Evolutionary conservation across 805 yeast genomes (phyloP).

Genomic region (Candida dajiaensis): DNA sequence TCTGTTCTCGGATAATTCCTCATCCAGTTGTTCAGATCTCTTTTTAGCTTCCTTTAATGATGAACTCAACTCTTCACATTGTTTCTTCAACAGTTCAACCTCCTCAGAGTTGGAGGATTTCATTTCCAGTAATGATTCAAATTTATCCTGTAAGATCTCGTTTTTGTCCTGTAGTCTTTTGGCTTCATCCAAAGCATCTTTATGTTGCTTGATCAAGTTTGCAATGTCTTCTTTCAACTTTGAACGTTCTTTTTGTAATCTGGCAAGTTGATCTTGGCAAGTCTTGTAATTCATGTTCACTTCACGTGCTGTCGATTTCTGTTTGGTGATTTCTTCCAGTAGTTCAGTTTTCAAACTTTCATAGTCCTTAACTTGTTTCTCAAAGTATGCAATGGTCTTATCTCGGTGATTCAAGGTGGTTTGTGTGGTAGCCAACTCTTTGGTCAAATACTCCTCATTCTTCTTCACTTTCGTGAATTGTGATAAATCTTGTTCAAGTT

Average conservation of each 20-base stretch:
- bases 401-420: conserved; percentile 27
- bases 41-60: conserved; percentile 59
- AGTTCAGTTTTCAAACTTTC: conserved; percentile 22
- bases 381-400: conserved; percentile 32
- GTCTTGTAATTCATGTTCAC: conserved; percentile 24
- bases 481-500: conserved; percentile 11
- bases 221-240: conserved; percentile 31
- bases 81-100: conserved; percentile 49
- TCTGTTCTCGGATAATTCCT: conserved; percentile 74
- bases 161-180: conserved; percentile 37
- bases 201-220: conserved; percentile 31
- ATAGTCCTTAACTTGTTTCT: conserved; percentile 35
- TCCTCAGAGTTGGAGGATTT: conserved; percentile 34
- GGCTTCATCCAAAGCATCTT: conserved; percentile 32
- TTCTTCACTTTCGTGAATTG: conserved; percentile 18
- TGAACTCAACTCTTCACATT: conserved; percentile 66
- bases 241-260: conserved; percentile 32
- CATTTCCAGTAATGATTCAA: conserved; percentile 30
- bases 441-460: conserved; percentile 17
- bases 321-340: conserved; percentile 19
- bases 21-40: conserved; percentile 64
- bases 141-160: conserved; percentile 32
- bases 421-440: conserved; percentile 14
- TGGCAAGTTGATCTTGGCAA: conserved; percentile 27
- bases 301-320: conserved; percentile 22